Evolutionary conservation across 1,284 basidiomycete genomes (phyloP).

Genomic region (Neolentinus lepideus): DNA sequence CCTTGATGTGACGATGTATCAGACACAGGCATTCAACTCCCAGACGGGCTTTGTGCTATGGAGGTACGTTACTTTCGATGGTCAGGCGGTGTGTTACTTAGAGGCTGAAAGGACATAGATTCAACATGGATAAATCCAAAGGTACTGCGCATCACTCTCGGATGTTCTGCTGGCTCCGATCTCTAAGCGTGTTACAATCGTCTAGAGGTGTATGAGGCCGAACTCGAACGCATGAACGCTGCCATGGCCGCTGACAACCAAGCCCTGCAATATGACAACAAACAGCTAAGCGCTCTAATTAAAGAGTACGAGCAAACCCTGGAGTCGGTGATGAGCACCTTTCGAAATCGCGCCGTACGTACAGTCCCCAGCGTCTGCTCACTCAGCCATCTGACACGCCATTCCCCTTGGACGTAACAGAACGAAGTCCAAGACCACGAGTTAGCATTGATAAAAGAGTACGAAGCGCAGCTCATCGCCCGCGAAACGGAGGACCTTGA

Average conservation of each 20-base stretch:
- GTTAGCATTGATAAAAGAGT: conserved; percentile 85
- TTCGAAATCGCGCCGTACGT: conserved; percentile 87
- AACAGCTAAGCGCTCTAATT: conserved; percentile 84
- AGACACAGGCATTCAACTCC: conserved; percentile 62
- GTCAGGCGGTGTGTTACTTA: neutral
- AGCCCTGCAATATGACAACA: conserved; percentile 87
- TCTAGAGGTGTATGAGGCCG: conserved; percentile 86
- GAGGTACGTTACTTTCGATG: conserved; percentile 36
- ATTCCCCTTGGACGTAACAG: conserved; percentile 30
- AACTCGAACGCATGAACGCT: conserved; percentile 86
- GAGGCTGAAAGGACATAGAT: conserved; percentile 33
- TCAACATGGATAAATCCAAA: conserved; percentile 88
- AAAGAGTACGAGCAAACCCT: conserved; percentile 97
- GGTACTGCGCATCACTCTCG: conserved; percentile 37
- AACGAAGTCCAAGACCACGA: conserved; percentile 94
- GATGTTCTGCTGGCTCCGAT: neutral
- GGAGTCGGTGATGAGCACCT: conserved; percentile 92
- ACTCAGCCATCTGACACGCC: neutral
- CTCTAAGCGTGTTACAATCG: neutral
- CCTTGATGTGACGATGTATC: neutral
- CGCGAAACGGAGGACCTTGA: conserved; percentile 70
- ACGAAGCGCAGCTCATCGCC: conserved; percentile 77
- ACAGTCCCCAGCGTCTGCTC: conserved; percentile 3
- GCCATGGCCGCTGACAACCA: conserved; percentile 85
- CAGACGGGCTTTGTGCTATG: conserved; percentile 91